phyloP scores from a whole-genome alignment of 108 stramenopile species.

The Cyclotella kingstonii region DNA sequence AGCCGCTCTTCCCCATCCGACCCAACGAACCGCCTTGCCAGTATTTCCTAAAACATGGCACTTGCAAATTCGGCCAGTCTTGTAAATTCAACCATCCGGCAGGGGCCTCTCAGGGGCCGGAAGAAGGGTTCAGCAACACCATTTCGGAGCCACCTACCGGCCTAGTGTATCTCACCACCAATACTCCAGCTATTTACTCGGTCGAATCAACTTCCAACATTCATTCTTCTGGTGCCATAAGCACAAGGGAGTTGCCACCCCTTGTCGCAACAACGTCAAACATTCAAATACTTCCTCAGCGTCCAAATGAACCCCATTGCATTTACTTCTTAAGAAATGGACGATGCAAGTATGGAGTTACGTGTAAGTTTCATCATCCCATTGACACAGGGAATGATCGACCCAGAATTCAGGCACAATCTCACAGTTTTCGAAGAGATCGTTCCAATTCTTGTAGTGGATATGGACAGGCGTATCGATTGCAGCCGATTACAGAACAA shows the following conservation, averaged over 20 bases:
- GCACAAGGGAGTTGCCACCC: slow-evolving; percentile 17
- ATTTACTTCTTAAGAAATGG: slow-evolving; percentile 88
- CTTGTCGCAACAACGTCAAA: slow-evolving; percentile 13
- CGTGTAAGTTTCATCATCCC: slow-evolving; percentile 92
- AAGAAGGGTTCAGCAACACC: slow-evolving; percentile 12
- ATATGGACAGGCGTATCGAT: slow-evolving; percentile 23
- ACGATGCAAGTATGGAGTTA: slow-evolving; percentile 87
- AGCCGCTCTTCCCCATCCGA: slow-evolving; percentile 83
- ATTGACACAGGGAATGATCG: slow-evolving; percentile 31
- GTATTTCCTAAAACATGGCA: slow-evolving; percentile 90
- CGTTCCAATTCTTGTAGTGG: slow-evolving; percentile 15
- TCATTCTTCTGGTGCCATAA: slow-evolving; percentile 13
- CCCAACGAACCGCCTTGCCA: slow-evolving; percentile 86
- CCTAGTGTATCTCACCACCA: slow-evolving; percentile 25
- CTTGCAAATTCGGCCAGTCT: slow-evolving; percentile 90
- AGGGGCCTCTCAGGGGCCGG: slow-evolving; percentile 17
- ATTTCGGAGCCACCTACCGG: slow-evolving; percentile 40
- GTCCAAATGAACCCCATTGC: slow-evolving; percentile 86
- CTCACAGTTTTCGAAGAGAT: slow-evolving; percentile 9
- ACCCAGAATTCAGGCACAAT: slow-evolving; percentile 25
- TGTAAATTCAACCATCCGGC: slow-evolving; percentile 92
- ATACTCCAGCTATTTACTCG: slow-evolving; percentile 3
- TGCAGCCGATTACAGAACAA: slow-evolving; percentile 42
- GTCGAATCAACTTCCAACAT: slow-evolving; percentile 1
- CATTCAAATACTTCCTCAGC: slow-evolving; percentile 66